Conservation (phyloP, 371 early-diverging fungal species). For the Scutellospora calospora region DNA sequence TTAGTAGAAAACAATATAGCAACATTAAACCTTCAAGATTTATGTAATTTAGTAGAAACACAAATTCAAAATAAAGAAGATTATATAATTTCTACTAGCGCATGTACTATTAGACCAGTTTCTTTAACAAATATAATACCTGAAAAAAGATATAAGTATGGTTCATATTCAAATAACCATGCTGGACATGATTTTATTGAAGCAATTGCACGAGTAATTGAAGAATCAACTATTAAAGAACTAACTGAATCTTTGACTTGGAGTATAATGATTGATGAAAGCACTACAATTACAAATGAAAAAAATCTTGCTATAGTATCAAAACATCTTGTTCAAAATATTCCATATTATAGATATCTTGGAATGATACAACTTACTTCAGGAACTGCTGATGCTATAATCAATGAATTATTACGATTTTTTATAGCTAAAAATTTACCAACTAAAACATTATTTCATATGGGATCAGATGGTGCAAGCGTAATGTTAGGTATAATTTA, state of each 20-base stretch:
- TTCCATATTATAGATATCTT: neutral
- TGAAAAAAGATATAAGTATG: neutral
- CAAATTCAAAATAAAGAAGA: neutral
- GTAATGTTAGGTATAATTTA: neutral
- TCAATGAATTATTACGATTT: neutral
- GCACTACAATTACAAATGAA: neutral
- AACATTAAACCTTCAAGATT: neutral
- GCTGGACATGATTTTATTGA: neutral
- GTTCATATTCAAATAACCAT: neutral
- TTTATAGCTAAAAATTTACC: neutral
- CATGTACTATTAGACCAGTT: neutral
- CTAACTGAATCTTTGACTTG: neutral
- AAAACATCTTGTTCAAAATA: constrained; percentile 18
- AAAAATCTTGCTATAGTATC: too few species aligned
- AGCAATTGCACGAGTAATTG: neutral
- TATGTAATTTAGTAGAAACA: neutral
- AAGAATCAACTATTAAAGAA: neutral
- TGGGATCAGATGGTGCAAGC: neutral
- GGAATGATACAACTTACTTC: neutral
- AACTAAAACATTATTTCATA: neutral
- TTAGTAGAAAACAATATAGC: too few species aligned
- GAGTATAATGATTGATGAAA: constrained; percentile 17
- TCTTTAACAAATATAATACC: neutral
- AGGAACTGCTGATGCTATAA: neutral
- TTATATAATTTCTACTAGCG: neutral